Evolutionary conservation across 352 stramenopile genomes (phyloP).

Genomic region (Phytopythium mirpurense): DNA sequence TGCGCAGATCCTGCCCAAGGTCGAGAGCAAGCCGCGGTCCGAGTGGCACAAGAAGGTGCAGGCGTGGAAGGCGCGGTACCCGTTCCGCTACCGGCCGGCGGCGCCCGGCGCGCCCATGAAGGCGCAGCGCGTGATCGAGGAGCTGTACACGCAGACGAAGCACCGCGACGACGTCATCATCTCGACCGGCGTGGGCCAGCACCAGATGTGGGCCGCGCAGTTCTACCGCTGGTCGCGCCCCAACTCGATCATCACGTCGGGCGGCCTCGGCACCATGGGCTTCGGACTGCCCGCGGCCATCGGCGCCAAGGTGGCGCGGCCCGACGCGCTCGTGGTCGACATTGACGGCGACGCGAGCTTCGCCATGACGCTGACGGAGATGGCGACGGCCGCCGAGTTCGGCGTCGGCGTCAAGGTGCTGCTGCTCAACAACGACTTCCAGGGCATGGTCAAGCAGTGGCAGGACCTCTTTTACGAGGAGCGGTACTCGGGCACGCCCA

Average conservation of each 20-base stretch:
- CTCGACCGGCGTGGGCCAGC: constrained; percentile 94
- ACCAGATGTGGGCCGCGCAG: constrained; percentile 97
- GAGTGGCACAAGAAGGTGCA: constrained; percentile 92
- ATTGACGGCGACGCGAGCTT: constrained; percentile 96
- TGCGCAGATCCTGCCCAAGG: constrained; percentile 80
- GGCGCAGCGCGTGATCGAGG: constrained; percentile 91
- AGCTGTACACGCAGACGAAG: constrained; percentile 94
- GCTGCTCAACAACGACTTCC: constrained; percentile 95
- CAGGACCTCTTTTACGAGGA: constrained; percentile 96
- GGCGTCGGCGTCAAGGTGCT: constrained; percentile 95
- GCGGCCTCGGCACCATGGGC: constrained; percentile 94
- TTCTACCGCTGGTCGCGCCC: constrained; percentile 95
- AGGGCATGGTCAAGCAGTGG: constrained; percentile 98
- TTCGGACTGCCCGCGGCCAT: constrained; percentile 92
- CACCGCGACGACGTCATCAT: constrained; percentile 89
- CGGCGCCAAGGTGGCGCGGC: constrained; percentile 91
- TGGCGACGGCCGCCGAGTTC: constrained; percentile 93
- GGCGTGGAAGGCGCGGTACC: constrained; percentile 90
- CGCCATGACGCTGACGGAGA: constrained; percentile 96
- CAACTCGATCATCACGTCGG: constrained; percentile 92
- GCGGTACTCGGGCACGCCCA: constrained; percentile 86
- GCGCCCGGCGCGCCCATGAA: constrained; percentile 82
- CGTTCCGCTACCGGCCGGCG: constrained; percentile 87
- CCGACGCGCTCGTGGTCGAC: constrained; percentile 81
- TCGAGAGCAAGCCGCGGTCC: constrained; percentile 75